These are phyloP conservation scores for Suillus brevipes DNA, from an alignment of 768 basidiomycete genomes.

Conservation along the genomic window DNA sequence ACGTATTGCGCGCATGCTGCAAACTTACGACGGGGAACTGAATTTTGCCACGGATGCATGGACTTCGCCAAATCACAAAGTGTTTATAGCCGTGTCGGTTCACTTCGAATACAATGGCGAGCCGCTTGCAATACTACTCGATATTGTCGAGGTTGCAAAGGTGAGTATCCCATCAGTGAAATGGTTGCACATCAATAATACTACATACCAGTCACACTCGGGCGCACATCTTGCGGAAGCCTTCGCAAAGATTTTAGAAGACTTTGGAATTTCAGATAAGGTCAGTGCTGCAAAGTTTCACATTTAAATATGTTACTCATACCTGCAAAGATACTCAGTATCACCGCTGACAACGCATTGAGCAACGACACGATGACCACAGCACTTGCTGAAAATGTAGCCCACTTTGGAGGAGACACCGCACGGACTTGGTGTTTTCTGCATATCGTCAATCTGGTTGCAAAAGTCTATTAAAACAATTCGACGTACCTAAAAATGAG, in stretches of 20 bases:
- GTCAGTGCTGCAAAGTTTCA: constrained; percentile 10
- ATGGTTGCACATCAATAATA: too few relatives aligned
- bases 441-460: too few relatives aligned
- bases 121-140: constrained; percentile 16
- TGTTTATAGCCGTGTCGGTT: constrained; percentile 29
- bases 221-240: constrained; percentile 30
- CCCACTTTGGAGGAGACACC: too few relatives aligned
- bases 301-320: too few relatives aligned
- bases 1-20: constrained; percentile 16
- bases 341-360: constrained; percentile 24
- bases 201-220: constrained; percentile 26
- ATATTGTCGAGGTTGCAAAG: constrained; percentile 13
- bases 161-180: constrained; percentile 6
- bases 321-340: constrained; percentile 13
- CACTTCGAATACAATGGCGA: constrained; percentile 26
- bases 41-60: constrained; percentile 35
- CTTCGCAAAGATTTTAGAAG: constrained; percentile 23
- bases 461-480: too few relatives aligned
- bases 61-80: constrained; percentile 36
- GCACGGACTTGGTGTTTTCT: too few relatives aligned
- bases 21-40: constrained; percentile 28
- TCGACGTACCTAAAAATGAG: too few relatives aligned
- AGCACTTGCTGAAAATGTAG: too few relatives aligned
- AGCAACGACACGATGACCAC: constrained; percentile 23
- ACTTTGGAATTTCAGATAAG: constrained; percentile 33